phyloP scores from a whole-genome alignment of 352 stramenopile species.

The Phytopythium ostracodes region DNA sequence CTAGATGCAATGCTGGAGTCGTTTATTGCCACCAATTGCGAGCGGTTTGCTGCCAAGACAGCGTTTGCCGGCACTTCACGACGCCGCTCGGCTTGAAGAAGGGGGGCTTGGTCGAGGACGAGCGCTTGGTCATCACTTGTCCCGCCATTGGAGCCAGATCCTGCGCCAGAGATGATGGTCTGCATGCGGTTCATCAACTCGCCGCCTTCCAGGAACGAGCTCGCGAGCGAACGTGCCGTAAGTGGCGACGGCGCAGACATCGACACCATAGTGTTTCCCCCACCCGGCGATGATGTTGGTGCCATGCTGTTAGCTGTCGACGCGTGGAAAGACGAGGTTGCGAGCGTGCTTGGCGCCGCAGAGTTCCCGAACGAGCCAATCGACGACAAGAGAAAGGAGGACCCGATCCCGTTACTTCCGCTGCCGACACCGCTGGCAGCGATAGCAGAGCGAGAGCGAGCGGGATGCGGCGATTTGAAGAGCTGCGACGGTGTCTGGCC shows the following conservation, averaged over 20 bases:
- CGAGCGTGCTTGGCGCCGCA: not conserved
- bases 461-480: conserved; percentile 79
- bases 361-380: conserved; percentile 8
- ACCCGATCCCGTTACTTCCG: conserved; percentile 6
- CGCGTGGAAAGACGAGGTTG: not conserved
- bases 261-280: not conserved
- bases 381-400: conserved; percentile 15
- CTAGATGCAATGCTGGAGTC: not conserved
- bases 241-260: conserved; percentile 18
- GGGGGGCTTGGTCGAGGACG: conserved; percentile 43
- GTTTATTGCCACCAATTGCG: conserved; percentile 12
- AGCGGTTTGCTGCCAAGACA: conserved; percentile 35
- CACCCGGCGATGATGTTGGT: not conserved
- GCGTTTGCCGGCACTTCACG: conserved; percentile 43
- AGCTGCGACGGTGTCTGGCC: conserved; percentile 96
- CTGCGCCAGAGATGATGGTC: conserved; percentile 45
- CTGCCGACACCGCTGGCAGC: not conserved
- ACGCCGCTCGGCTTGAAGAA: conserved; percentile 49
- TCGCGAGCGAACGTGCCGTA: conserved; percentile 32
- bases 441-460: conserved; percentile 15
- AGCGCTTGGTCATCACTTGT: conserved; percentile 17
- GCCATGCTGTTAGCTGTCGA: not conserved
- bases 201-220: conserved; percentile 63
- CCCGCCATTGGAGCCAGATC: conserved; percentile 2
- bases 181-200: conserved; percentile 69